Evolutionary conservation across 345 rosid genomes (phyloP), one percentile per base, ranked within the genome.

Genomic region (Lepidium sativum): DNA sequence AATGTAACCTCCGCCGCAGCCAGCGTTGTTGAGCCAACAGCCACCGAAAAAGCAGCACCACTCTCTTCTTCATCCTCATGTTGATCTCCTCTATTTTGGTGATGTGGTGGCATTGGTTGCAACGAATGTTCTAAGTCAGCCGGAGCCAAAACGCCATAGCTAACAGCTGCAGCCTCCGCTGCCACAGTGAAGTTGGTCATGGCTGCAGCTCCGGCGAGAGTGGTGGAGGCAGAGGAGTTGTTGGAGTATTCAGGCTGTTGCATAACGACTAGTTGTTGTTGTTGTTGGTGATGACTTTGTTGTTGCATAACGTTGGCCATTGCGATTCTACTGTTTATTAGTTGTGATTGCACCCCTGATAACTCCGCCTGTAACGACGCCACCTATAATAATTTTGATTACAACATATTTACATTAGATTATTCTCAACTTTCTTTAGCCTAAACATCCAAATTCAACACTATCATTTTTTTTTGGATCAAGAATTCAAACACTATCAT

Each of bases 201-300:
- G 75, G 84, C 74, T n/a, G n/a, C n/a, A 21, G 81, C 70, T 75
- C 84, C 80, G 54, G 82, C 74, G 59, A 88, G 81, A 80, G 80
- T 80, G 39, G 83, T 85, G 67, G 98, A 87, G 60, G 82, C 86
- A 1, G 98, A 83, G 15, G 98, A 92, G 69, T 86, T 87, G 88
- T 84, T 92, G 63, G 98, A 92, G 78, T 87, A 87, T 27, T 86
- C 82, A 1, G 94, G 90, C 71, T 92, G 98, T 60, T 79, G 81
- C 78, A 82, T 63, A 15, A 73, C 76, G 20, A 75, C 76, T 34
- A 75, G 74, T 13, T 74, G 83, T 21, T 71, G 79, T 1, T 69
- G n/a, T n/a, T n/a, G 84, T 4, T 67, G 79, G 4, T 76, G 84
- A 8, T 77, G 84, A 6, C 48, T 80, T 43, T 73, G 80, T 16